Conservation (phyloP, 73 alveolate species). For the Uronychia setigera region DNA sequence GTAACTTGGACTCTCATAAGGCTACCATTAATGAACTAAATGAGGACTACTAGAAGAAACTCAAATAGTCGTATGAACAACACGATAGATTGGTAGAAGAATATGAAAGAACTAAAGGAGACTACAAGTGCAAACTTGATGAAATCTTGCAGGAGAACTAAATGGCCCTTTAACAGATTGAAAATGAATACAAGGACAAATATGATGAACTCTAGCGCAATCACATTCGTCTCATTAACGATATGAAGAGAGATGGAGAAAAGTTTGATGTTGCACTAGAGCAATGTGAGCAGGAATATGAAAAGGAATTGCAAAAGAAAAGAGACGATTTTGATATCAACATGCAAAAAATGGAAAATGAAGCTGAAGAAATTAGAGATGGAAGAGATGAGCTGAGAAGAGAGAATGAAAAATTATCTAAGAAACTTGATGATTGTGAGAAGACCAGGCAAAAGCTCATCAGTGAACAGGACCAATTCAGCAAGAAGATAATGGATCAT, state of each 20-base stretch:
- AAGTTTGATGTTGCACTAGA: slow-evolving; percentile 67
- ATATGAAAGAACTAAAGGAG: slow-evolving; percentile 57
- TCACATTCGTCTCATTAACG: slow-evolving; percentile 59
- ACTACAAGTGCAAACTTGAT: slow-evolving; percentile 51
- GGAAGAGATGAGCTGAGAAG: slow-evolving; percentile 58
- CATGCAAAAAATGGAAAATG: slow-evolving; percentile 46
- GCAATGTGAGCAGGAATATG: slow-evolving; percentile 65
- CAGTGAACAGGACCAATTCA: slow-evolving; percentile 39
- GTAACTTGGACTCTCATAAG: slow-evolving; percentile 51
- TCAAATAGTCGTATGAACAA: slow-evolving; percentile 57
- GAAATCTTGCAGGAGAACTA: slow-evolving; percentile 50
- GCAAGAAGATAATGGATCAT: slow-evolving; percentile 31
- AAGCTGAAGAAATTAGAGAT: slow-evolving; percentile 59
- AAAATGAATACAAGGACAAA: slow-evolving; percentile 55
- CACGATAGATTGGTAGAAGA: slow-evolving; percentile 60
- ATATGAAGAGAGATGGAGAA: slow-evolving; percentile 70
- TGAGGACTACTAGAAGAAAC: slow-evolving; percentile 53
- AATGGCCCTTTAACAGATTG: slow-evolving; percentile 50
- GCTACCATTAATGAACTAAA: slow-evolving; percentile 41
- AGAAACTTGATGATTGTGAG: slow-evolving; percentile 47
- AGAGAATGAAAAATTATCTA: slow-evolving; percentile 53
- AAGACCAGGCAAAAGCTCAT: slow-evolving; percentile 26
- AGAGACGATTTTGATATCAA: slow-evolving; percentile 51
- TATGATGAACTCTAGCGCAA: slow-evolving; percentile 66
- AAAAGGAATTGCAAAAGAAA: slow-evolving; percentile 56